phyloP scores from a whole-genome alignment of 2,329 filamentous ascomycete species.

The Aspergillus floridensis region DNA sequence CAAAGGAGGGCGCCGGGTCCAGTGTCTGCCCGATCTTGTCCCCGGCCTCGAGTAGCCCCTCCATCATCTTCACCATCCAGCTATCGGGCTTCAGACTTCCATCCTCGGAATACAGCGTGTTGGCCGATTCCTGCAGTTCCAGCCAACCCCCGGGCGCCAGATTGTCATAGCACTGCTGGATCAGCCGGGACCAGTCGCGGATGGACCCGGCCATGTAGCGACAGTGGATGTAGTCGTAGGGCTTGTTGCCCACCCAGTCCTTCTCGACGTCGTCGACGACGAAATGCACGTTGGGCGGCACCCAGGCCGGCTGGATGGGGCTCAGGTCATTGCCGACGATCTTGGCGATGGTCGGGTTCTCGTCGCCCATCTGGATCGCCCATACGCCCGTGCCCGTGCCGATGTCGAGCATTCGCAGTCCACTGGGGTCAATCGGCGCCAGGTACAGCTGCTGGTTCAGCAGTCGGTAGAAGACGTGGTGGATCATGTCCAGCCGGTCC shows the following conservation, averaged over 20 bases:
- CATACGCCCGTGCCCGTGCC: slow-evolving; percentile 39
- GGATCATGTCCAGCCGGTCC: slow-evolving; percentile 37
- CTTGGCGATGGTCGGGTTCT: slow-evolving; percentile 35
- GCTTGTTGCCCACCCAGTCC: slow-evolving; percentile 26
- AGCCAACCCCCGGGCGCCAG: slow-evolving; percentile 17
- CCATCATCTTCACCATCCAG: slow-evolving; percentile 16
- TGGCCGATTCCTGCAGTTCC: slow-evolving; percentile 16
- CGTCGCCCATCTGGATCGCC: slow-evolving; percentile 38
- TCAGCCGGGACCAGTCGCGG: slow-evolving; percentile 25
- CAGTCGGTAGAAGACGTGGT: slow-evolving; percentile 37
- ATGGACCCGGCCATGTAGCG: slow-evolving; percentile 35
- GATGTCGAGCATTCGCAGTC: slow-evolving; percentile 37
- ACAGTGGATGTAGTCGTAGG: slow-evolving; percentile 35
- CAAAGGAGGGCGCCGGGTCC: slow-evolving; percentile 17
- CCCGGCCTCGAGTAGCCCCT: slow-evolving; percentile 13
- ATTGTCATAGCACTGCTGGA: slow-evolving; percentile 14
- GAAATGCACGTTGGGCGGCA: slow-evolving; percentile 37
- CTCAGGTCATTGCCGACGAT: slow-evolving; percentile 39
- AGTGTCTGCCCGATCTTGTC: slow-evolving; percentile 15
- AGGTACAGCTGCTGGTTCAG: slow-evolving; percentile 36
- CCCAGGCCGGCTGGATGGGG: slow-evolving; percentile 41
- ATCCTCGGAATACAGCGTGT: slow-evolving; percentile 15
- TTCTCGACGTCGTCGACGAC: slow-evolving; percentile 35
- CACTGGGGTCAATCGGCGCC: slow-evolving; percentile 33
- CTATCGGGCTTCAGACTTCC: slow-evolving; percentile 10